Evolutionary conservation across 2,329 filamentous ascomycete genomes (phyloP).

Genomic region (Proliferodiscus dingleyae): DNA sequence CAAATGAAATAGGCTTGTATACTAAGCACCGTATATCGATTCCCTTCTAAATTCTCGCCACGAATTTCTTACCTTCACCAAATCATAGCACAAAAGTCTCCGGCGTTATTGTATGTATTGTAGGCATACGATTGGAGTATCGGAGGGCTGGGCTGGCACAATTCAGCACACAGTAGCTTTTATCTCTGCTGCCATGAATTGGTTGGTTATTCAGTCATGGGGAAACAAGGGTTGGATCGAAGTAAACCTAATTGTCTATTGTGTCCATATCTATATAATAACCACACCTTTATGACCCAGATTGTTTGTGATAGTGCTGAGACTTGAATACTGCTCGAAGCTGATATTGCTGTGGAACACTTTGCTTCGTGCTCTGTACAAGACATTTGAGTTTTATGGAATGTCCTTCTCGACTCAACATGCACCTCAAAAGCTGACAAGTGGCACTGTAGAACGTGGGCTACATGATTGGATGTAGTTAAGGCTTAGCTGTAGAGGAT

Average conservation of each 20-base stretch:
- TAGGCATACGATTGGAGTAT: background rate
- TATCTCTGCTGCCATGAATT: background rate
- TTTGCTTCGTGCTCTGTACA: too few species aligned
- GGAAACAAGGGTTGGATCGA: background rate
- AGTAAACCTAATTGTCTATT: background rate
- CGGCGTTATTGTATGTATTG: background rate
- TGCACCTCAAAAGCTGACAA: too few species aligned
- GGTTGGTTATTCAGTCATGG: background rate
- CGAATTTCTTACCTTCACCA: too few species aligned
- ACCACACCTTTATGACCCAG: background rate
- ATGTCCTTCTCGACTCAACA: too few species aligned
- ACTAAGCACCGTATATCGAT: slow-evolving; percentile 11
- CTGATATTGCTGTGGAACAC: background rate
- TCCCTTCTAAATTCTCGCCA: too few species aligned
- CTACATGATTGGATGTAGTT: too few species aligned
- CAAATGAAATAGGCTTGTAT: background rate
- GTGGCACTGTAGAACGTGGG: too few species aligned
- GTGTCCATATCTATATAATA: background rate
- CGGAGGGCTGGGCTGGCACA: background rate
- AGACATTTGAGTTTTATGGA: too few species aligned
- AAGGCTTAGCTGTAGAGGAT: too few species aligned
- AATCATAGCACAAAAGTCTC: background rate
- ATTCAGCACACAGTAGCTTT: background rate
- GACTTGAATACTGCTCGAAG: too few species aligned
- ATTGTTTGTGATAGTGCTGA: background rate